These are phyloP conservation scores for Fusarium brachygibbosum DNA, from an alignment of 2,329 filamentous ascomycete genomes.

Conservation along the genomic window DNA sequence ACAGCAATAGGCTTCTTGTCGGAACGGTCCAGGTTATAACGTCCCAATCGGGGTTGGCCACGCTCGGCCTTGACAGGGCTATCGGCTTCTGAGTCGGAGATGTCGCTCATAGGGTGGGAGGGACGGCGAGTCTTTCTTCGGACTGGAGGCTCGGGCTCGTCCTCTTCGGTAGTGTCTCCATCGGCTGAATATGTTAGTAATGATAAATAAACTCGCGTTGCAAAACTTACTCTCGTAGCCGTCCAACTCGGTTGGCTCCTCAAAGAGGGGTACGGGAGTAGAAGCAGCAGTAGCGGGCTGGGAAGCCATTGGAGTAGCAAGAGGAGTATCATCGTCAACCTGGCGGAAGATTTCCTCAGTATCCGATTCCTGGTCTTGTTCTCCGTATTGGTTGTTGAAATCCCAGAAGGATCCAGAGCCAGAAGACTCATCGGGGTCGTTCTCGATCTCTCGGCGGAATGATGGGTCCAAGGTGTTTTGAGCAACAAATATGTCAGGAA, in stretches of 20 bases:
- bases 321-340: conserved; percentile 59
- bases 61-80: conserved; percentile 61
- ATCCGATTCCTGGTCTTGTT: conserved; percentile 57
- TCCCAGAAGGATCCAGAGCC: conserved; percentile 75
- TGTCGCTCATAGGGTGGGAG: conserved; percentile 55
- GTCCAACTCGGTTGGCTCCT: conserved; percentile 61
- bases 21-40: conserved; percentile 67
- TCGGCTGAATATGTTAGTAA: conserved; percentile 66
- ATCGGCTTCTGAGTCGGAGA: conserved; percentile 66
- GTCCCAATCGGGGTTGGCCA: conserved; percentile 67
- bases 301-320: conserved; percentile 58
- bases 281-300: conserved; percentile 46
- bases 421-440: conserved; percentile 71
- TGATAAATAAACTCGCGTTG: conserved; percentile 21
- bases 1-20: conserved; percentile 71
- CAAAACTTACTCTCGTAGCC: conserved; percentile 71
- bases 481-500: conserved; percentile 83
- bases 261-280: conserved; percentile 50
- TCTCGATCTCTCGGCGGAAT: conserved; percentile 80
- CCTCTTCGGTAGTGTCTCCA: conserved; percentile 73
- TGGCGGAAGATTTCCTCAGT: conserved; percentile 57
- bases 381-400: conserved; percentile 63
- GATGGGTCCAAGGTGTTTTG: conserved; percentile 79
- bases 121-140: conserved; percentile 63
- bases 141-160: conserved; percentile 64